Percentiles rank a stretch among this genome's conserved stretches.
Evolutionary conservation across 345 rosid genomes (phyloP).

Genomic region (Draba incana): DNA sequence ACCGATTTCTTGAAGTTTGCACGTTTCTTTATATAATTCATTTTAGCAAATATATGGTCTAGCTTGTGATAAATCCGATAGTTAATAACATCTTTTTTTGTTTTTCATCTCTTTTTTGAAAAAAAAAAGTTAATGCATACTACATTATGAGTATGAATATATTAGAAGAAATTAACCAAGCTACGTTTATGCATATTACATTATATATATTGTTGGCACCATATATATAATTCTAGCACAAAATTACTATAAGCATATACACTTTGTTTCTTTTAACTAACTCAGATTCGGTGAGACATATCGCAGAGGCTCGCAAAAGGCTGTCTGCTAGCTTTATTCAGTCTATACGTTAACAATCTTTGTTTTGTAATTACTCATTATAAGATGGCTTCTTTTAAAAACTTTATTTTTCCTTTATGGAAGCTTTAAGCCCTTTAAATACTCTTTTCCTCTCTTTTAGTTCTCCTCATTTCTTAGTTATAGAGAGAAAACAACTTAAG

Average conservation of each 20-base stretch:
- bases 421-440: conserved; percentile 36
- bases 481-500: not conserved
- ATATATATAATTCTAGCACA: conserved; percentile 18
- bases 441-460: conserved; percentile 6
- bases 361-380: conserved; percentile 28
- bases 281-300: conserved; percentile 43
- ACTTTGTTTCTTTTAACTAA: conserved; percentile 30
- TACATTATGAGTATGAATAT: not conserved
- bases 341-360: conserved; percentile 37
- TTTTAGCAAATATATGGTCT: conserved; percentile 4
- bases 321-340: conserved; percentile 43
- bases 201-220: not conserved
- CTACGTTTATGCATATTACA: not conserved
- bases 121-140: too few relatives aligned
- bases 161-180: conserved; percentile 6
- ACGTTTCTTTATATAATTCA: not conserved
- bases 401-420: conserved; percentile 37
- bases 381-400: conserved; percentile 32
- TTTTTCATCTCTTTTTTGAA: not conserved
- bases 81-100: not conserved
- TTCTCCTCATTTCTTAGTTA: conserved; percentile 18
- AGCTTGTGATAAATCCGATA: conserved; percentile 13
- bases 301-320: conserved; percentile 40
- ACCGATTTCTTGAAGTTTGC: not conserved
- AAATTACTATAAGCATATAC: conserved; percentile 10